Percentiles rank a stretch among this genome's conserved stretches.
Evolutionary conservation across 176 grass and related monocot species (phyloP).

Genomic region (Alopecurus myosuroides): DNA sequence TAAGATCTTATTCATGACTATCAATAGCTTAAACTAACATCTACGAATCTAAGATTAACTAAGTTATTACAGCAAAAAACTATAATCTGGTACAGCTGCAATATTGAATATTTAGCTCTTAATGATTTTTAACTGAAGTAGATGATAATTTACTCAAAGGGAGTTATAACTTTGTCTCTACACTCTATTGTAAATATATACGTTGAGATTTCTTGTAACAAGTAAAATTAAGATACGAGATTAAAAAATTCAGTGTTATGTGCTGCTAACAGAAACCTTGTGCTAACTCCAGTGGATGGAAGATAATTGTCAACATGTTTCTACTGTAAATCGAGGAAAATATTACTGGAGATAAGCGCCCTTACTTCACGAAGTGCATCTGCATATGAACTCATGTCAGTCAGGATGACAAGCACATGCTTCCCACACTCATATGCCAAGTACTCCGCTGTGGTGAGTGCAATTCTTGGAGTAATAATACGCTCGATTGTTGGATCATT

Average conservation of each 20-base stretch:
- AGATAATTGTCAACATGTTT: neutral
- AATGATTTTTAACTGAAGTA: neutral
- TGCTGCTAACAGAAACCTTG: neutral
- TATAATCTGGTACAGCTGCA: constrained; percentile 1
- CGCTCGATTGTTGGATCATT: constrained; percentile 85
- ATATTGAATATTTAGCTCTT: neutral
- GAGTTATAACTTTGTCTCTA: neutral
- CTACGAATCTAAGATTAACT: neutral
- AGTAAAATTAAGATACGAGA: neutral
- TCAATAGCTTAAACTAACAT: neutral
- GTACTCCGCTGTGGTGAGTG: constrained; percentile 73
- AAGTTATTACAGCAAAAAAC: neutral
- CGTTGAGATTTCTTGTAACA: neutral
- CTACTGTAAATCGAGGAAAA: constrained; percentile 1
- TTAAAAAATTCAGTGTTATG: neutral
- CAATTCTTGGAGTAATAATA: constrained; percentile 83
- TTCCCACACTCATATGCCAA: constrained; percentile 80
- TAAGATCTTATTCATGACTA: neutral
- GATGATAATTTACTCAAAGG: neutral
- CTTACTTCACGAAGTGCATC: constrained; percentile 84
- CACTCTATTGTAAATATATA: neutral
- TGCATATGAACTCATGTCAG: constrained; percentile 84
- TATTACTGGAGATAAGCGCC: neutral
- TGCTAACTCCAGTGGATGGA: neutral
- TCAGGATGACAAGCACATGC: constrained; percentile 80